Conservation (phyloP, 192 early-diverging fungal genomes). For the Chytriomyces hyalinus region DNA sequence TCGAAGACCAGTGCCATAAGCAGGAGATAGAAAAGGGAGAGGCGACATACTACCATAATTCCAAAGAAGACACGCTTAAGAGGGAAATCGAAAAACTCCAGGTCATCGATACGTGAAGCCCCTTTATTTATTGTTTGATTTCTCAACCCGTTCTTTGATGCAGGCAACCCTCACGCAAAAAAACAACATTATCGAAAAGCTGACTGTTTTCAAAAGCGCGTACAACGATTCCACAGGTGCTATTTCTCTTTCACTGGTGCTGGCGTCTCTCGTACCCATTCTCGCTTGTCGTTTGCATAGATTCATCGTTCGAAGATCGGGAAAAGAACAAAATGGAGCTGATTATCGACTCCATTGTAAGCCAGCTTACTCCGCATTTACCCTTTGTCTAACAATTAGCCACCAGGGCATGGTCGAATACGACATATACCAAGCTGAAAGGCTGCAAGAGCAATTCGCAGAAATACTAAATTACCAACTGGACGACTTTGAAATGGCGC, state of each 20-base stretch:
- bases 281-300: neutral
- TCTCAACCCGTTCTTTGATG: neutral
- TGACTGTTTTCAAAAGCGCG: conserved; percentile 53
- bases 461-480: conserved; percentile 55
- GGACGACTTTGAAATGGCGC: conserved; percentile 54
- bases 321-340: conserved; percentile 49
- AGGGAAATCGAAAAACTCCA: conserved; percentile 47
- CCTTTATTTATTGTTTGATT: neutral
- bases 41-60: conserved; percentile 18
- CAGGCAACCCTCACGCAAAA: conserved; percentile 43
- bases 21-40: conserved; percentile 41
- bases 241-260: neutral
- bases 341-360: conserved; percentile 45
- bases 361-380: conserved; percentile 3
- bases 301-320: conserved; percentile 23
- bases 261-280: neutral
- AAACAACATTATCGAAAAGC: conserved; percentile 54
- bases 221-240: conserved; percentile 35
- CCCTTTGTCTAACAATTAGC: neutral
- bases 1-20: conserved; percentile 38
- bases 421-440: conserved; percentile 52
- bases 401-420: conserved; percentile 49
- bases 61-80: conserved; percentile 40
- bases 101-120: conserved; percentile 6
- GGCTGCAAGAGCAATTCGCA: conserved; percentile 51